Conservation (phyloP, 1,284 basidiomycete genomes). For the Phenoliferia sp. region DNA sequence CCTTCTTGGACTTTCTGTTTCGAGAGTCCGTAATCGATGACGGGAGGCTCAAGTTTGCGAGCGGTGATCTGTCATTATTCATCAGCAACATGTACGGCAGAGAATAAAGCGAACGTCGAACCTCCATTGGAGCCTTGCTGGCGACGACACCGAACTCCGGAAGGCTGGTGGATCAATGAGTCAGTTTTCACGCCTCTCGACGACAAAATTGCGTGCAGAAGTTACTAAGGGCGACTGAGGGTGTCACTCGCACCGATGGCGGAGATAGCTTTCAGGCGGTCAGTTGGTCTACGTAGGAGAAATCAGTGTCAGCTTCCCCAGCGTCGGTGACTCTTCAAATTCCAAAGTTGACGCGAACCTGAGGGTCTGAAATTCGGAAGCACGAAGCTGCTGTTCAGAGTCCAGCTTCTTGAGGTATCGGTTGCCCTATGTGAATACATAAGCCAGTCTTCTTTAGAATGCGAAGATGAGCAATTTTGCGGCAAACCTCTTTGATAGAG, state of each 20-base stretch:
- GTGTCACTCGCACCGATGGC: not conserved
- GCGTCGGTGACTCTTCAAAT: too few relatives aligned
- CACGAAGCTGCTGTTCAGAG: not conserved
- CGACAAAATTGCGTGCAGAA: not conserved
- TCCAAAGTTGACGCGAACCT: too few relatives aligned
- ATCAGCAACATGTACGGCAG: not conserved
- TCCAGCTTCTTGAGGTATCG: slow-evolving; percentile 1
- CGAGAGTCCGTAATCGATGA: not conserved
- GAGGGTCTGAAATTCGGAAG: slow-evolving; percentile 7
- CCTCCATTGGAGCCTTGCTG: not conserved
- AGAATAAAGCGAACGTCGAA: not conserved
- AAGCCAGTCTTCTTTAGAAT: too few relatives aligned
- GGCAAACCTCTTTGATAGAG: not conserved
- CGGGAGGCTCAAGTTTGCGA: not conserved
- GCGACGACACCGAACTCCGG: not conserved
- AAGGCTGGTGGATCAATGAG: not conserved
- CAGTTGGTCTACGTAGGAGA: not conserved
- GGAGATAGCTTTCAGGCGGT: not conserved
- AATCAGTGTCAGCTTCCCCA: too few relatives aligned
- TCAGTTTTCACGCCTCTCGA: not conserved
- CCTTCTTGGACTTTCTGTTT: not conserved
- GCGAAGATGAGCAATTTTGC: not conserved
- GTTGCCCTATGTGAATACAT: not conserved
- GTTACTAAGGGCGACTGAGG: not conserved
- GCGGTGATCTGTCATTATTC: not conserved